Evolutionary conservation across 148 eudicot species (phyloP), one percentile per base, ranked within the genome.

Genomic region (Spergularia bocconei): DNA sequence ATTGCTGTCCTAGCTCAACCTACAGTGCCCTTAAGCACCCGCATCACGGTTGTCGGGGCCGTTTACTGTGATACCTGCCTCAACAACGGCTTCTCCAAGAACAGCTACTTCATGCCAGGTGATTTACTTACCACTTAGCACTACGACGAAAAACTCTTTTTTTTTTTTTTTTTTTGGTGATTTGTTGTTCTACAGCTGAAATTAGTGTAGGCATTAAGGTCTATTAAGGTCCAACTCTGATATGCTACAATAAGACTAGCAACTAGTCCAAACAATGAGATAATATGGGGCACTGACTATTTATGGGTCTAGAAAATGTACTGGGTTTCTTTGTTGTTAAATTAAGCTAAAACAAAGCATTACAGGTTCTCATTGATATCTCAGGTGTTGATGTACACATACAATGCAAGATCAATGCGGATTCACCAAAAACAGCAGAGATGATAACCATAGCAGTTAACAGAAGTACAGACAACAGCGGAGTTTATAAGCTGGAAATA

Each of bases 21-120:
- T 44, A 33, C 75, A 1, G 62, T 78, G 4, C 68, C 64, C 38
- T 71, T 79, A 67, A 38, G 75, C 56, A 85, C 97, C 25, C 86
- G 79, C 41, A 84, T 92, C 79, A 85, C 90, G 0, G 73, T 92
- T 7, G 83, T 84, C 3, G 98, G 96, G 59, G 82, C 87, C 52
- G 96, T 92, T 16, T 90, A 79, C 77, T 92, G 98, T 48, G 98
- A 92, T 70, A 83, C 85, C 9, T 90, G 98, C 81, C 74, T 78
- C 63, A 77, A 63, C 72, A 78, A 81, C 71, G 82, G 79, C 67
- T 87, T 90, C 86, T 80, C 93, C 41, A 77, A 58, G 36, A 69
- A 85, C 70, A 87, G 91, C 89, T 92, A 90, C 82, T 90, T 90
- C 83, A 83, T 92, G 73, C 83, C 88, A 84, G 98, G 98, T 90